These are phyloP conservation scores for Cercospora sp. DNA, from an alignment of 2,329 filamentous ascomycete species.

Conservation along the genomic window DNA sequence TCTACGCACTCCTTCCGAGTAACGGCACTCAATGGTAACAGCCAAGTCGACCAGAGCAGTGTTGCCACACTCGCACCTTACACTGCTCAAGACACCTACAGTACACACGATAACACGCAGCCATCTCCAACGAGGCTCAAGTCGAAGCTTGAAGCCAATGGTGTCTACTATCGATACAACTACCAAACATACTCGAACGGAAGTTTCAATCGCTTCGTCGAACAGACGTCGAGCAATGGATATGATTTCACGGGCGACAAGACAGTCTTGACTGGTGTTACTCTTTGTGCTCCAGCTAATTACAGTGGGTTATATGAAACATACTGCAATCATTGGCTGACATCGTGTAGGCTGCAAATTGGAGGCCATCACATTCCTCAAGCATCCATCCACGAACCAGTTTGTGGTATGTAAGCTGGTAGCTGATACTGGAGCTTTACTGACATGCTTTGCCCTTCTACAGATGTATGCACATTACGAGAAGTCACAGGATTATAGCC, in stretches of 20 bases:
- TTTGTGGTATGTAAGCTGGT: constrained; percentile 12
- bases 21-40: constrained; percentile 19
- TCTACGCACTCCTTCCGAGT: constrained; percentile 19
- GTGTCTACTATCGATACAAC: constrained; percentile 30
- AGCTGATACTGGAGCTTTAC: not conserved
- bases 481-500: constrained; percentile 23
- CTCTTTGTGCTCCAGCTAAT: constrained; percentile 14
- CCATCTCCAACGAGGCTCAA: constrained; percentile 13
- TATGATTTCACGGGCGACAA: constrained; percentile 28
- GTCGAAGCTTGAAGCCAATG: constrained; percentile 20
- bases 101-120: constrained; percentile 28
- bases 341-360: constrained; percentile 23
- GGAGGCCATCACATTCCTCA: constrained; percentile 20
- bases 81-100: constrained; percentile 15
- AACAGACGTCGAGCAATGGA: constrained; percentile 28
- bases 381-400: constrained; percentile 19
- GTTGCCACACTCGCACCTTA: constrained; percentile 15
- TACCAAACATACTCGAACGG: constrained; percentile 23
- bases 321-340: not conserved
- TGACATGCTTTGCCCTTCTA: not conserved
- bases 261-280: constrained; percentile 12
- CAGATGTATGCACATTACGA: constrained; percentile 31
- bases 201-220: constrained; percentile 22
- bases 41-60: constrained; percentile 18
- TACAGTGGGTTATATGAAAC: not conserved